Conservation (phyloP, 108 stramenopile genomes). For the Cyclotella cryptica region DNA sequence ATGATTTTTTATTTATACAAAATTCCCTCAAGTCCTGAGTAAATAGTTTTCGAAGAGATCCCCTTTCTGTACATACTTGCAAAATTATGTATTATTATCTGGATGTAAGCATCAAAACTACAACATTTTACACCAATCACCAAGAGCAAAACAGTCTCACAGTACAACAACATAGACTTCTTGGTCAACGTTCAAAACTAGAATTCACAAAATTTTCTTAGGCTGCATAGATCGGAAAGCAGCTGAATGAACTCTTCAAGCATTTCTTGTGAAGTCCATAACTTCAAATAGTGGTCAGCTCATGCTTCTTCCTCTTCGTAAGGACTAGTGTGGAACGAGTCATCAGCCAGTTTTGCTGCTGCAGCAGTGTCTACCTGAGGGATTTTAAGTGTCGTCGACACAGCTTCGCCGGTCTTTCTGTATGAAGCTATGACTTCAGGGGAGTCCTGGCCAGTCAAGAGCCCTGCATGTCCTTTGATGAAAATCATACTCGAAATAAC, state of each 20-base stretch:
- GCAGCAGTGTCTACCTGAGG: conserved; percentile 38
- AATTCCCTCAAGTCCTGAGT: too few species aligned
- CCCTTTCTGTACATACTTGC: too few species aligned
- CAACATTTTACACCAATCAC: too few species aligned
- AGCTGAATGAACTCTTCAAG: not conserved
- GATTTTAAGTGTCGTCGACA: conserved; percentile 32
- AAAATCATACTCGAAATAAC: conserved; percentile 53
- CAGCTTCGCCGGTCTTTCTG: conserved; percentile 15
- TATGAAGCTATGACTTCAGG: conserved; percentile 37
- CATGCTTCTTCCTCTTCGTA: conserved; percentile 13
- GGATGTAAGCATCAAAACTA: too few species aligned
- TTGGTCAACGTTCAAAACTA: too few species aligned
- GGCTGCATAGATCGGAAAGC: too few species aligned
- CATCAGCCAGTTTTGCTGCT: not conserved
- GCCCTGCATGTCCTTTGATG: conserved; percentile 64
- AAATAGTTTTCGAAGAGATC: too few species aligned
- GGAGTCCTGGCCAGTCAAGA: conserved; percentile 48
- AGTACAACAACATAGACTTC: too few species aligned
- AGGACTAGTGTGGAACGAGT: conserved; percentile 2
- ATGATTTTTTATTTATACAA: too few species aligned
- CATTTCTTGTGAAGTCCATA: not conserved
- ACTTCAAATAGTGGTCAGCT: not conserved
- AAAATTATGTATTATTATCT: too few species aligned
- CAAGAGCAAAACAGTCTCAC: too few species aligned
- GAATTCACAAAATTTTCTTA: too few species aligned